phyloP scores from a whole-genome alignment of 495 filamentous ascomycete genomes.

The Penicillium simplicissimum region DNA sequence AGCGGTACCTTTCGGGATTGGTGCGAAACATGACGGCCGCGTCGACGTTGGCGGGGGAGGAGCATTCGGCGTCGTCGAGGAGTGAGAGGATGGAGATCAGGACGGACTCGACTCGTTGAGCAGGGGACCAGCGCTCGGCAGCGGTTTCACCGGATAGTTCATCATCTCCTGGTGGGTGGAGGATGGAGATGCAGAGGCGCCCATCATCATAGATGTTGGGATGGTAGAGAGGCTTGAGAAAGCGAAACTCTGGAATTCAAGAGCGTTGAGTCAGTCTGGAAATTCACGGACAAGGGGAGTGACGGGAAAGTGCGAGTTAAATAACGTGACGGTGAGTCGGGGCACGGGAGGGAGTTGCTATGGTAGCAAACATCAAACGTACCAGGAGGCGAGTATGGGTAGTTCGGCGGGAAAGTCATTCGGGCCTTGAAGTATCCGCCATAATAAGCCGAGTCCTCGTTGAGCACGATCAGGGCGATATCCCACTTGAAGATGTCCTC shows the following conservation, averaged over 20 bases:
- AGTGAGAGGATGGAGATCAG: conserved; percentile 91
- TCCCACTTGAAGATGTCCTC: conserved; percentile 84
- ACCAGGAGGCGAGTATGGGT: conserved; percentile 86
- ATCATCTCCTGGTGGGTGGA: conserved; percentile 90
- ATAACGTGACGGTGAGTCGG: not conserved
- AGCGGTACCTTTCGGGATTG: conserved; percentile 64
- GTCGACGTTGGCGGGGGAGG: conserved; percentile 92
- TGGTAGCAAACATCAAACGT: conserved; percentile 12
- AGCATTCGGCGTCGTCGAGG: conserved; percentile 90
- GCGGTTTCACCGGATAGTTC: conserved; percentile 87
- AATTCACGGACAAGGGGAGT: not conserved
- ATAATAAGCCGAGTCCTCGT: conserved; percentile 86
- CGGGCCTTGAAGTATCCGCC: conserved; percentile 88
- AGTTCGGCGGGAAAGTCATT: conserved; percentile 86
- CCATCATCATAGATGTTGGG: conserved; percentile 93
- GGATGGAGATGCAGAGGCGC: conserved; percentile 92
- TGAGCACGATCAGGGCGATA: conserved; percentile 86
- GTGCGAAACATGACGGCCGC: conserved; percentile 84
- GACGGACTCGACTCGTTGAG: conserved; percentile 91
- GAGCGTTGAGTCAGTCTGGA: conserved; percentile 8
- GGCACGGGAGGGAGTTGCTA: not conserved
- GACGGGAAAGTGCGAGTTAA: not conserved
- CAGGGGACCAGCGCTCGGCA: conserved; percentile 87
- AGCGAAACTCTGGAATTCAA: conserved; percentile 66
- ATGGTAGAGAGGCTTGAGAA: conserved; percentile 79